phyloP scores from a whole-genome alignment of 257 asterid genomes.

The Fraxinus anomala region DNA sequence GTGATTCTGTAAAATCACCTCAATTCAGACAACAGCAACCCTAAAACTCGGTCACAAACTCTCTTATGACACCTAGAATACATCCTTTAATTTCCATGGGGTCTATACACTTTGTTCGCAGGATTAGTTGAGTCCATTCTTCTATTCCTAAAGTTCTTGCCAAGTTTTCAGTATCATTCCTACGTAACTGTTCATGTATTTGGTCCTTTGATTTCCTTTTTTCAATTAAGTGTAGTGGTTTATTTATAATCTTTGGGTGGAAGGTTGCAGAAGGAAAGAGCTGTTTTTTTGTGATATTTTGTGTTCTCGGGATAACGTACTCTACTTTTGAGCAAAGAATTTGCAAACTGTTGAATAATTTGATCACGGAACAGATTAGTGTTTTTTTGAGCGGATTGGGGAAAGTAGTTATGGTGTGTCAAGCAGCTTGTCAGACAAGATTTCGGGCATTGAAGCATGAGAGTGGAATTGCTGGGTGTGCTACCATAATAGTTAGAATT shows the following conservation, averaged over 20 bases:
- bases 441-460: too few species aligned
- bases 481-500: too few species aligned
- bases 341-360: slow-evolving; percentile 18
- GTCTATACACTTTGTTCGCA: slow-evolving; percentile 66
- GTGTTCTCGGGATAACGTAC: slow-evolving; percentile 26
- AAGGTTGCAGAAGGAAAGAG: slow-evolving; percentile 18
- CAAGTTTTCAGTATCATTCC: neutral
- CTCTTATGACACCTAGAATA: neutral
- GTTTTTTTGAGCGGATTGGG: too few species aligned
- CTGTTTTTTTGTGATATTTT: slow-evolving; percentile 19
- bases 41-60: neutral
- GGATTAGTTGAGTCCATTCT: slow-evolving; percentile 56
- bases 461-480: too few species aligned
- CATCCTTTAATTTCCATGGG: slow-evolving; percentile 59
- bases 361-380: neutral
- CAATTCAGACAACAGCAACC: slow-evolving; percentile 14
- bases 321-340: slow-evolving; percentile 24
- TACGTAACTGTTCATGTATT: neutral
- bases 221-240: slow-evolving; percentile 10
- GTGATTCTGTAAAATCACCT: slow-evolving; percentile 72
- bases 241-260: slow-evolving; percentile 13
- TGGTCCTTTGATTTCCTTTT: slow-evolving; percentile 5
- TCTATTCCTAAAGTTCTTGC: slow-evolving; percentile 3
- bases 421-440: too few species aligned
- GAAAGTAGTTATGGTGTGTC: too few species aligned